phyloP scores from a whole-genome alignment of 495 filamentous ascomycete genomes.

The Penicillium simplicissimum region DNA sequence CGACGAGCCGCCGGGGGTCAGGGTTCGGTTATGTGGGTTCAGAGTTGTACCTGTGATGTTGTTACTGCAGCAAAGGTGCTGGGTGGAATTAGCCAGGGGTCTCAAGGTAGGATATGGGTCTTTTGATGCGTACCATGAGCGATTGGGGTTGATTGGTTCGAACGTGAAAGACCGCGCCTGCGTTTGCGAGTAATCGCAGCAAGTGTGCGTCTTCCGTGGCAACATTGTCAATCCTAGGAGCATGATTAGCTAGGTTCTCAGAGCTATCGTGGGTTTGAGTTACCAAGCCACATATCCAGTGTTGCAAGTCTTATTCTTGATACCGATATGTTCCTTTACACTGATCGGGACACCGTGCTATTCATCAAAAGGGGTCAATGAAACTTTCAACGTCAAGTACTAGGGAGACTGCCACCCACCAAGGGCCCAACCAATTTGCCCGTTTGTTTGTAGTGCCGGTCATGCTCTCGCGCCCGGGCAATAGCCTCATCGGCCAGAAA shows the following conservation, averaged over 20 bases:
- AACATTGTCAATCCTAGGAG: constrained; percentile 37
- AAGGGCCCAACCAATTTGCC: constrained; percentile 43
- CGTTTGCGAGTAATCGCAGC: constrained; percentile 34
- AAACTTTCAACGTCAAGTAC: background rate
- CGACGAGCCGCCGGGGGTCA: constrained; percentile 61
- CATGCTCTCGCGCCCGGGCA: constrained; percentile 57
- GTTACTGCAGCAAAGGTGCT: constrained; percentile 53
- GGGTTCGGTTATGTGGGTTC: constrained; percentile 61
- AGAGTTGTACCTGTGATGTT: constrained; percentile 64
- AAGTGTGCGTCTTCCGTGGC: constrained; percentile 39
- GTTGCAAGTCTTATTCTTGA: constrained; percentile 48
- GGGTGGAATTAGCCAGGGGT: constrained; percentile 9
- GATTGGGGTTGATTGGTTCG: constrained; percentile 64
- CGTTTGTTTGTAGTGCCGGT: constrained; percentile 45
- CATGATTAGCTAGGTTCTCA: background rate
- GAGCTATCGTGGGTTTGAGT: background rate
- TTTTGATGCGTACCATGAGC: constrained; percentile 36
- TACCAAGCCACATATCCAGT: constrained; percentile 46
- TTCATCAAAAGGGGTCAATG: constrained; percentile 12
- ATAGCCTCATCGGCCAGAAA: constrained; percentile 65
- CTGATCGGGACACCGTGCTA: constrained; percentile 69
- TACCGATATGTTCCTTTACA: constrained; percentile 66
- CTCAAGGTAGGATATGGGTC: too few species aligned
- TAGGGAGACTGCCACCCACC: constrained; percentile 19
- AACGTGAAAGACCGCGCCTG: constrained; percentile 60